These are phyloP conservation scores for Trichoderma sp. DNA, from an alignment of 2,329 filamentous ascomycete species.

Conservation along the genomic window DNA sequence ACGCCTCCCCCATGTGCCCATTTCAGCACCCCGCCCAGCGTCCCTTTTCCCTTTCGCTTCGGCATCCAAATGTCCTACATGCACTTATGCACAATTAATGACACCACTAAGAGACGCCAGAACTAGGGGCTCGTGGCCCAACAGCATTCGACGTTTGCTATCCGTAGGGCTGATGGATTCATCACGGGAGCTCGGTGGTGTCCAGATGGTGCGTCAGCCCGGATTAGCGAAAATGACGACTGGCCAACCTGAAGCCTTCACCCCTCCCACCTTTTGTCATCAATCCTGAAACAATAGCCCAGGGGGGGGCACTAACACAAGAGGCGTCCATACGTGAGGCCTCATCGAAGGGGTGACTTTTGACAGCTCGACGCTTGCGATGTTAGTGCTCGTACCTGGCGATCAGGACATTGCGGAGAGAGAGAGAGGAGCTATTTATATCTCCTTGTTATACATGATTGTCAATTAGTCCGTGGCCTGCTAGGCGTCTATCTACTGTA, in stretches of 20 bases:
- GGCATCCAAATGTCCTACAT: background rate
- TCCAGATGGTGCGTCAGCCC: background rate
- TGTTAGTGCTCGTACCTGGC: background rate
- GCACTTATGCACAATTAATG: conserved; percentile 1
- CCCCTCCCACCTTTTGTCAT: background rate
- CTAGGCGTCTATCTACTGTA: background rate
- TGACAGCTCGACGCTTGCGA: background rate
- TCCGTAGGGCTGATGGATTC: conserved; percentile 11
- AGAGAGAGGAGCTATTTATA: background rate
- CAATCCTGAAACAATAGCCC: background rate
- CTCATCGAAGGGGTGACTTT: background rate
- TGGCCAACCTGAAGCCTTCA: conserved; percentile 1
- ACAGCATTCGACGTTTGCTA: background rate
- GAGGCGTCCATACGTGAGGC: background rate
- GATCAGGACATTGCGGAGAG: background rate
- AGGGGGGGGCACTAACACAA: background rate
- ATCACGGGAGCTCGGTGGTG: background rate
- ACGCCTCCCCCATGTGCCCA: background rate
- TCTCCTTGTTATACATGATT: background rate
- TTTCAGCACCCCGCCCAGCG: background rate
- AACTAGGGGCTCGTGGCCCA: background rate
- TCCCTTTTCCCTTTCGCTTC: background rate
- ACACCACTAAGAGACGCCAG: background rate
- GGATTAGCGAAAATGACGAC: background rate
- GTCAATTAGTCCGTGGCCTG: background rate